phyloP scores from a whole-genome alignment of 192 early-diverging fungal species.

The Rhizoclosmatium sp. region DNA sequence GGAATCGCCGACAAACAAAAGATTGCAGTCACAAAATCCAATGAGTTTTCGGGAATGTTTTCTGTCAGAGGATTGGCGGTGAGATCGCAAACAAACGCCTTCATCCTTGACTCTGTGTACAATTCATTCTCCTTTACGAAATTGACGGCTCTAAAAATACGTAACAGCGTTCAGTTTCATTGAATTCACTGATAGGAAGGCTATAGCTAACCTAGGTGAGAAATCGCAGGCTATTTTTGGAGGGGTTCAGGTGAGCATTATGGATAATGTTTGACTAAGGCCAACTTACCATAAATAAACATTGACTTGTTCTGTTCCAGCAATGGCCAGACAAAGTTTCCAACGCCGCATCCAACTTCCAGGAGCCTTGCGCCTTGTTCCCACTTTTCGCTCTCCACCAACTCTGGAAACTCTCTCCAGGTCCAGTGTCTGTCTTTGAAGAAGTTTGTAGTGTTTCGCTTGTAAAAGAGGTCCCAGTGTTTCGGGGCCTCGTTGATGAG shows the following conservation, averaged over 20 bases:
- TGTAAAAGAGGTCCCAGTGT: constrained; percentile 59
- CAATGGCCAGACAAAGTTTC: constrained; percentile 65
- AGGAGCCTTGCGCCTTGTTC: constrained; percentile 18
- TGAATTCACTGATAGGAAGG: constrained; percentile 4
- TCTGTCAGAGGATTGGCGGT: constrained; percentile 50
- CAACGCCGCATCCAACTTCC: constrained; percentile 61
- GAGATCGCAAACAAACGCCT: constrained; percentile 64
- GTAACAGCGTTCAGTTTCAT: background rate
- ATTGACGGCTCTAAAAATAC: constrained; percentile 50
- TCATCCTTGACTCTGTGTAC: constrained; percentile 45
- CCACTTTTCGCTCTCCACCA: constrained; percentile 49
- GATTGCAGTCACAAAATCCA: constrained; percentile 59
- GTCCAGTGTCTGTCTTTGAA: constrained; percentile 99
- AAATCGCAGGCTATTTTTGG: constrained; percentile 54
- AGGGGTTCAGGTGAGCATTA: background rate
- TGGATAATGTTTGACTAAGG: background rate
- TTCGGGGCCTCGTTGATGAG: constrained; percentile 46
- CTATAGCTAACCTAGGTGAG: constrained; percentile 32
- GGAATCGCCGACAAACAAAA: constrained; percentile 62
- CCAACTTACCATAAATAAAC: constrained; percentile 49
- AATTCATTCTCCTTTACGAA: constrained; percentile 55
- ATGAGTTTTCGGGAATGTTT: constrained; percentile 38
- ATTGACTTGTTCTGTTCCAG: constrained; percentile 50
- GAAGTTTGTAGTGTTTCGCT: constrained; percentile 70
- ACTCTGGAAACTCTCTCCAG: constrained; percentile 91